These are phyloP conservation scores for Poterioochromonas sp. DNA, from an alignment of 352 stramenopile species.

Conservation along the genomic window DNA sequence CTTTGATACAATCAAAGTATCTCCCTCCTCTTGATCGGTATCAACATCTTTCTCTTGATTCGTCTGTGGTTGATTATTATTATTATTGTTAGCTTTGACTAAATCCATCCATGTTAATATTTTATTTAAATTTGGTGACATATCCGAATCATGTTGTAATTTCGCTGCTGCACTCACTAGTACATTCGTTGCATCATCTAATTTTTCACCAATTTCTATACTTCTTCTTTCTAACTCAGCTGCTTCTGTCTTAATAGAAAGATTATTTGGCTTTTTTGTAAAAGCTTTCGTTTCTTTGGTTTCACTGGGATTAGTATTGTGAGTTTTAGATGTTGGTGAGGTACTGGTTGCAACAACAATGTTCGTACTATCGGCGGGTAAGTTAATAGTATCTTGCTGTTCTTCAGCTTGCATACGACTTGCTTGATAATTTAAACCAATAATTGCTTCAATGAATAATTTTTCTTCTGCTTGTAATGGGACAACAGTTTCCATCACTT, in stretches of 20 bases:
- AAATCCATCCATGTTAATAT: background rate
- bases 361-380: too few species aligned
- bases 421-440: constrained; percentile 34
- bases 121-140: background rate
- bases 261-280: too few species aligned
- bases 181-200: background rate
- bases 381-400: background rate
- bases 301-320: too few species aligned
- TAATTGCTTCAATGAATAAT: constrained; percentile 49
- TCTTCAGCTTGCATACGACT: constrained; percentile 25
- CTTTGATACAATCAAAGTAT: too few species aligned
- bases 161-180: background rate
- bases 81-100: too few species aligned
- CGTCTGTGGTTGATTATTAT: too few species aligned
- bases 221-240: background rate
- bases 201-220: background rate
- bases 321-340: too few species aligned
- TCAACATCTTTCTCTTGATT: too few species aligned
- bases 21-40: too few species aligned
- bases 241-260: background rate
- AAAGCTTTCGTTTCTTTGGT: too few species aligned
- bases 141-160: background rate
- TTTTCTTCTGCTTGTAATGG: constrained; percentile 42
- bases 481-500: constrained; percentile 35
- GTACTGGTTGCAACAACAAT: too few species aligned